These are phyloP conservation scores for Pulveroboletus ravenelii DNA, from an alignment of 768 basidiomycete species.

Conservation along the genomic window DNA sequence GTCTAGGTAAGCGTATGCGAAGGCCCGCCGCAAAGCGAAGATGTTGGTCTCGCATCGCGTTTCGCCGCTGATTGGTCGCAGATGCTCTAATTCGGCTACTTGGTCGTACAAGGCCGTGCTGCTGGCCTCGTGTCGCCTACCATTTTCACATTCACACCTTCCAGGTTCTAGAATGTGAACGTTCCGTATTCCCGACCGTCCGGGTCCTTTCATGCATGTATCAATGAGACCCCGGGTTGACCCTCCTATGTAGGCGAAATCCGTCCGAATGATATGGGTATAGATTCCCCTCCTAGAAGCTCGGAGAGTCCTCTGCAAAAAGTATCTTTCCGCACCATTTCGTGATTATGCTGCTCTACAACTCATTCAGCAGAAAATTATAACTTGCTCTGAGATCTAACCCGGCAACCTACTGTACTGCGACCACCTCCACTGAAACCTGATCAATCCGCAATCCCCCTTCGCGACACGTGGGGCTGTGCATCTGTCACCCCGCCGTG, in stretches of 20 bases:
- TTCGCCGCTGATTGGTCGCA: conserved; percentile 10
- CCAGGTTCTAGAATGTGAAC: conserved; percentile 21
- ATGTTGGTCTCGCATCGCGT: conserved; percentile 15
- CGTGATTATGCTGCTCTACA: neutral
- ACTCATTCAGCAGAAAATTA: neutral
- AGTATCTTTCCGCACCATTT: neutral
- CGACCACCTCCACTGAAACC: neutral
- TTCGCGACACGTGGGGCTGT: conserved; percentile 17
- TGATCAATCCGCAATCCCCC: conserved; percentile 3
- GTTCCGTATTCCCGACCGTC: conserved; percentile 19
- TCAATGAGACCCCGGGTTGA: conserved; percentile 19
- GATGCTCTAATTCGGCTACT: conserved; percentile 14
- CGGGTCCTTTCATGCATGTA: conserved; percentile 10
- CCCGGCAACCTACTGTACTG: neutral
- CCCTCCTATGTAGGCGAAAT: conserved; percentile 1
- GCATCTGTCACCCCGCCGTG: conserved; percentile 3
- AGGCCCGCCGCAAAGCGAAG: conserved; percentile 13
- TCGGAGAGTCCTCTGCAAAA: conserved; percentile 2
- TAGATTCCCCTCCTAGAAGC: neutral
- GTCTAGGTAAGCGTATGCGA: conserved; percentile 12
- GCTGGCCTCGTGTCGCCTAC: conserved; percentile 27
- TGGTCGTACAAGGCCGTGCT: conserved; percentile 19
- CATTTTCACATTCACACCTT: conserved; percentile 22
- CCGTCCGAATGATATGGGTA: neutral
- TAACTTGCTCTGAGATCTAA: neutral